Percentiles rank a stretch among this genome's conserved stretches.
phyloP scores from a whole-genome alignment of 345 rosid species.

The Salix brachista region DNA sequence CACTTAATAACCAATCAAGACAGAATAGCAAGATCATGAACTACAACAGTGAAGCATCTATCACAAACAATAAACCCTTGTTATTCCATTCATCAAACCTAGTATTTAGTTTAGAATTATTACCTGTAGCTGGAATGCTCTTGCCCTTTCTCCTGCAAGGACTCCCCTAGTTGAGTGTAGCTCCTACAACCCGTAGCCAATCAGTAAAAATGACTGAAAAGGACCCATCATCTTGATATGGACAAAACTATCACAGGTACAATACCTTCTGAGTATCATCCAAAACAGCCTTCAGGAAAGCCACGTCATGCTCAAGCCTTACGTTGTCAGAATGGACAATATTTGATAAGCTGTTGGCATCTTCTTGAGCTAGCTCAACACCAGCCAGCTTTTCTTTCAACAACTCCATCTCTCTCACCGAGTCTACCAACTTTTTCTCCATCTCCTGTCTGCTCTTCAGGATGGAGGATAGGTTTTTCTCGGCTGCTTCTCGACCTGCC shows the following conservation, averaged over 20 bases:
- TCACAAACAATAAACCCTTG: neutral
- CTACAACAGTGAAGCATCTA: neutral
- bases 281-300: conserved; percentile 90
- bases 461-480: conserved; percentile 64
- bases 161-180: conserved; percentile 94
- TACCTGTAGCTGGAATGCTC: conserved; percentile 96
- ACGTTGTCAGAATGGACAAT: conserved; percentile 93
- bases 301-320: conserved; percentile 96
- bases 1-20: neutral
- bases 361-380: conserved; percentile 78
- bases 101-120: neutral
- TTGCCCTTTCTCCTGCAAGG: conserved; percentile 87
- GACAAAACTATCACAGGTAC: neutral
- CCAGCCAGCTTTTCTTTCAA: conserved; percentile 81
- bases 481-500: conserved; percentile 64
- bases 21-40: neutral
- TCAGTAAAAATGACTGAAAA: conserved; percentile 9
- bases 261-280: conserved; percentile 93
- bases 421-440: conserved; percentile 64
- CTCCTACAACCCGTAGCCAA: conserved; percentile 45
- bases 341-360: conserved; percentile 76
- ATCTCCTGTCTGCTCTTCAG: conserved; percentile 73
- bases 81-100: neutral
- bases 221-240: neutral
- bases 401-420: conserved; percentile 71